Evolutionary conservation across 345 rosid species (phyloP), one percentile per base, ranked within the genome.

Genomic region (Rubroshorea leprosula): DNA sequence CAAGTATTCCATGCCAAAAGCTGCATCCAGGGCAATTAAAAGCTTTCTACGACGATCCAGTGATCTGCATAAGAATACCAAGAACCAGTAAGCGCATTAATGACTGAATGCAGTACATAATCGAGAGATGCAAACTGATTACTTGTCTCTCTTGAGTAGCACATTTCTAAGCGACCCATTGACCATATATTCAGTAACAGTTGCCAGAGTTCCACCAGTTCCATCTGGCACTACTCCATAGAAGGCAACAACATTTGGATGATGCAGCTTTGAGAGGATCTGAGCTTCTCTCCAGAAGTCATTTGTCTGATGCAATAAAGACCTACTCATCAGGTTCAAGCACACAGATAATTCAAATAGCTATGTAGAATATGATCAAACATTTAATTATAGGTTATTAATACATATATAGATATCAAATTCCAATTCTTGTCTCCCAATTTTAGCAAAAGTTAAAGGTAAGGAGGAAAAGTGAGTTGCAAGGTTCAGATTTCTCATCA

Each of bases 221-320:
- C 84, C 86, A 71, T 82, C 88, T 21, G 88, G 88, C 23, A 85
- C 92, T 58, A 80, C 76, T 46, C 92, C 92, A 35, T 85, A 85
- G 67, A 85, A 82, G 48, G 88, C 88, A 58, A 85, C 86, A 26
- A 85, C 92, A 14, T 85, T 85, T 27, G 92, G 92, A 58, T 82
- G 88, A 68, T 82, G 92, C 57, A 85, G 86, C 69, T 75, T 80
- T 65, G 92, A 80, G 27, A 85, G 86, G 70, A 80, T 85, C 8
- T 78, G 88, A 52, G 92, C 92, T 68, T 85, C 92, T 58, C 88
- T 80, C 92, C 92, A 85, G 65, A 85, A 82, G 64, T 82, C 86
- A 64, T 80, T 78, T 24, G 76, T 74, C 92, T 82, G 69, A 52
- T 58, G 43, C 22, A 56, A 31, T 14, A 59, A 61, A 44, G 65